Base-by-base conservation (phyloP, 2,329 filamentous ascomycete species). In the Trichoderma lentiforme region DNA sequence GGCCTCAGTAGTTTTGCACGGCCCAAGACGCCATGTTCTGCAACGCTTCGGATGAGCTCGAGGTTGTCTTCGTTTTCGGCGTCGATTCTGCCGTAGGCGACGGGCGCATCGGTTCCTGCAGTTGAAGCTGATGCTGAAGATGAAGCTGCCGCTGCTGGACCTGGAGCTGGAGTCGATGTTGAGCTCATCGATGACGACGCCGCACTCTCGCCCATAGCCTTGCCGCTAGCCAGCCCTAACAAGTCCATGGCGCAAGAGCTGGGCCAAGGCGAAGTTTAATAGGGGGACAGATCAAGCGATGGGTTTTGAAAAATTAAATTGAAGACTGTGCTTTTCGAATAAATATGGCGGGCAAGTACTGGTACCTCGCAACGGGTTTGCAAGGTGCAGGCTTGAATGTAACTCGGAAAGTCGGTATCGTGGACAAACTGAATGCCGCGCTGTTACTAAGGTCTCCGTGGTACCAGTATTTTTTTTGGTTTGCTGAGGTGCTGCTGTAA, bases 51-150 rank as follows among this genome's bases (percentile, higher is more conserved):
- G 36, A 82, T 73, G 7, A 80, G 72, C 24, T 74, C 73, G n/a
- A 81, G 73, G 72, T 79, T 80, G 34, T 77, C 76, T 73, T 82
- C 79, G 65, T 82, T 78, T 72, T 81, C 81, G 2, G 81, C 79
- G 68, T 81, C 79, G 73, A 81, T 74, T 47, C 80, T 76, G 56
- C 79, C 81, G 71, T 81, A 82, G 65, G 77, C 76, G 57, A 69
- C 66, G 8, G 75, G 71, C 15, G 75, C 78, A 11, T 75, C 73
- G 12, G 73, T 71, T 6, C 60, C 74, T 8, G 71, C 43, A 21
- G 43, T 21, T 21, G 76, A 72, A 12, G 75, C 43, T n/a, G 72
- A 67, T 53, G 74, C 72, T 34, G 73, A 32, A 18, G 66, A 34
- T 28, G 69, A 21, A 15, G 28, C 3, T 30, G 34, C n/a, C 2